These are phyloP conservation scores for Coemansia javaensis DNA, from an alignment of 192 early-diverging fungal species.

Conservation along the genomic window DNA sequence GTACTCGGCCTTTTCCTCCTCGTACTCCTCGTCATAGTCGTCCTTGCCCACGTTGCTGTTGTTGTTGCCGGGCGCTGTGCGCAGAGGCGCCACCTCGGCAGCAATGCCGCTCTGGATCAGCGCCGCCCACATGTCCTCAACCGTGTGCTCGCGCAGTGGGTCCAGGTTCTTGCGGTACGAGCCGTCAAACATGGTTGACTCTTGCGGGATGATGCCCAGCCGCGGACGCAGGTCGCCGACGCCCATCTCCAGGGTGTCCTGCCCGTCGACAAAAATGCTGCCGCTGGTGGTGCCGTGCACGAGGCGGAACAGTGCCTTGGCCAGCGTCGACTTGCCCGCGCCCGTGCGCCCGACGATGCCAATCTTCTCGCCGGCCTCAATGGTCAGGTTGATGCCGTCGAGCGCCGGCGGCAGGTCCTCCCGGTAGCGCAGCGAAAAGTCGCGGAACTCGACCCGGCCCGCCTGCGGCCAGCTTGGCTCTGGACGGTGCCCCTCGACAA, in stretches of 20 bases:
- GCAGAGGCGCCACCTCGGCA: too few species aligned
- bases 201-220: too few species aligned
- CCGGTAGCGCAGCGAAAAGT: conserved; percentile 58
- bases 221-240: conserved; percentile 46
- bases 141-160: too few species aligned
- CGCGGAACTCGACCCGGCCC: conserved; percentile 57
- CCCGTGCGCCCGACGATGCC: conserved; percentile 68
- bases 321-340: conserved; percentile 74
- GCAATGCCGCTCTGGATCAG: too few species aligned
- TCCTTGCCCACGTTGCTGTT: too few species aligned
- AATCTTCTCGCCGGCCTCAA: conserved; percentile 52
- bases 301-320: conserved; percentile 68
- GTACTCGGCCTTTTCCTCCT: too few species aligned
- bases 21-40: too few species aligned
- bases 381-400: conserved; percentile 18
- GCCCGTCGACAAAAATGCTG: conserved; percentile 65
- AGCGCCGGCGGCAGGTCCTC: conserved; percentile 42
- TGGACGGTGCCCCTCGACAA: conserved; percentile 43
- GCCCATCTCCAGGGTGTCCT: conserved; percentile 64
- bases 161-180: too few species aligned
- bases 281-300: conserved; percentile 52
- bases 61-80: too few species aligned
- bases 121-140: too few species aligned
- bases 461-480: conserved; percentile 60
- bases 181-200: too few species aligned